These are phyloP conservation scores for Suillus subaureus DNA, from an alignment of 768 basidiomycete species.

Conservation along the genomic window DNA sequence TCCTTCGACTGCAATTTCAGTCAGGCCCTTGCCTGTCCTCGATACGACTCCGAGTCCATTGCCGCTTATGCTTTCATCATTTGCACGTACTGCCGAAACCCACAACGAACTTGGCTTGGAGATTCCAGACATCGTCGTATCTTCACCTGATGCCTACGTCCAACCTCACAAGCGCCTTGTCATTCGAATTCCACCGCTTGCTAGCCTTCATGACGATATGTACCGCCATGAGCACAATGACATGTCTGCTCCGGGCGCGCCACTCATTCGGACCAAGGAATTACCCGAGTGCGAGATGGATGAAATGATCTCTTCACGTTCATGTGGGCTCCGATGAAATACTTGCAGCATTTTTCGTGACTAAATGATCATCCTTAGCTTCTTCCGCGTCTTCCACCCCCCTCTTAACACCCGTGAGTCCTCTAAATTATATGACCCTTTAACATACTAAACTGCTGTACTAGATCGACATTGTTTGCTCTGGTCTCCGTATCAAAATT, in stretches of 20 bases:
- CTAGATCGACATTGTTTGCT: slow-evolving; percentile 15
- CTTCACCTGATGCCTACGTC: not conserved
- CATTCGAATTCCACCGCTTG: slow-evolving; percentile 10
- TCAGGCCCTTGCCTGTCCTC: slow-evolving; percentile 39
- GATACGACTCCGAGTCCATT: slow-evolving; percentile 25
- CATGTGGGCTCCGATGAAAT: slow-evolving; percentile 17
- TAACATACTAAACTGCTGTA: slow-evolving; percentile 1
- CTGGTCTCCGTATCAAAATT: slow-evolving; percentile 29
- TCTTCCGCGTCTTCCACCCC: slow-evolving; percentile 10
- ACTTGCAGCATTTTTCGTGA: not conserved
- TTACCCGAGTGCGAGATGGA: slow-evolving; percentile 26
- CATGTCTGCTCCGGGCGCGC: slow-evolving; percentile 23
- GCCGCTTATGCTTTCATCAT: not conserved
- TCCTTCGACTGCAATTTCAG: slow-evolving; percentile 42
- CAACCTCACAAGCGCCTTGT: slow-evolving; percentile 6
- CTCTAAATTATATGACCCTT: not conserved
- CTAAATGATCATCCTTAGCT: slow-evolving; percentile 13
- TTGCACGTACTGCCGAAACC: not conserved
- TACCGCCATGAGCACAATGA: slow-evolving; percentile 3
- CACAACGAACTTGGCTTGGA: slow-evolving; percentile 3
- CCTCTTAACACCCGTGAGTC: slow-evolving; percentile 22
- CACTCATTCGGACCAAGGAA: slow-evolving; percentile 24
- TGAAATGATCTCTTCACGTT: slow-evolving; percentile 14
- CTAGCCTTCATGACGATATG: slow-evolving; percentile 8
- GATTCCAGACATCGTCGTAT: slow-evolving; percentile 14